phyloP scores from a whole-genome alignment of 345 rosid genomes.

The Acer yangbiense region DNA sequence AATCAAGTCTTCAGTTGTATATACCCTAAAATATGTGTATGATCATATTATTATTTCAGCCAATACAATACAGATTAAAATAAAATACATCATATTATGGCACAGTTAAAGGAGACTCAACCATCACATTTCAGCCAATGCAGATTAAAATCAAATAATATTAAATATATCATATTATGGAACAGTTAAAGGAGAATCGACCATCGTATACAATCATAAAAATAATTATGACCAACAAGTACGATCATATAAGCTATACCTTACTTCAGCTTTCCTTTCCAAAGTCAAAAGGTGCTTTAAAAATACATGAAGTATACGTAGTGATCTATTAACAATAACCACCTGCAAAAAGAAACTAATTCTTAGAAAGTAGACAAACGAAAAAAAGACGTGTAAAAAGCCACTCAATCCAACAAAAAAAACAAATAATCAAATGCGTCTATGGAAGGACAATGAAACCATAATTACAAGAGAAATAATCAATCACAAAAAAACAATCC shows the following conservation, averaged over 20 bases:
- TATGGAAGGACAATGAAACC: neutral
- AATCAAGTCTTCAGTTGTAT: too few species aligned
- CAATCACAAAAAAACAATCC: neutral
- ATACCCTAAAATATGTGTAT: too few species aligned
- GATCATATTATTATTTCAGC: too few species aligned
- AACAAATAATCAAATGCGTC: neutral
- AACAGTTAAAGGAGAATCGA: neutral
- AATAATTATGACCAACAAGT: too few species aligned
- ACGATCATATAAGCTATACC: constrained; percentile 43
- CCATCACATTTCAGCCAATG: neutral
- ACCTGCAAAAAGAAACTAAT: constrained; percentile 46
- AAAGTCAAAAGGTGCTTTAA: constrained; percentile 60
- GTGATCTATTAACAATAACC: constrained; percentile 55
- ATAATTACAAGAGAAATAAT: neutral
- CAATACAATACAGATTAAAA: too few species aligned
- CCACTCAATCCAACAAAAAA: neutral
- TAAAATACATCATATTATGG: neutral
- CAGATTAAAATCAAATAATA: too few species aligned
- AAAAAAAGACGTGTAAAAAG: neutral
- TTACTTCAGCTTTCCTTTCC: constrained; percentile 46
- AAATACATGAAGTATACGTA: constrained; percentile 52
- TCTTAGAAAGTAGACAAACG: constrained; percentile 11
- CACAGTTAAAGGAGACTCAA: neutral
- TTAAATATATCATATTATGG: neutral
- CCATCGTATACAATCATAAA: neutral